Percentiles rank a stretch among this genome's conserved stretches.
Conservation (phyloP, 108 stramenopile genomes). For the Stephanodiscus triporus region DNA sequence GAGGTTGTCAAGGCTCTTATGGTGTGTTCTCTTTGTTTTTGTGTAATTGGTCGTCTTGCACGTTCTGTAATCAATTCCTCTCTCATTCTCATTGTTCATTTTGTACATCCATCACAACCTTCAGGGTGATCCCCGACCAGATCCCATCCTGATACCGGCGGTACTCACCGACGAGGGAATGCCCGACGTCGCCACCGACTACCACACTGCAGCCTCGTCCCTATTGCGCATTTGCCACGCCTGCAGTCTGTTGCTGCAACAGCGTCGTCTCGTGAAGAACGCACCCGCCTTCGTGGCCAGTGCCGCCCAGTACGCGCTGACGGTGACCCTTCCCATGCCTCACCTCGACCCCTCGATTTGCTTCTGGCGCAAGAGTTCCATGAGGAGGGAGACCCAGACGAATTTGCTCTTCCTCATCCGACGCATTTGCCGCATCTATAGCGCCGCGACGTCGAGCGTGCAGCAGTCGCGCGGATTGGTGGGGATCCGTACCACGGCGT, state of each 20-base stretch:
- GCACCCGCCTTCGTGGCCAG: conserved; percentile 94
- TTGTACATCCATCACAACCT: neutral
- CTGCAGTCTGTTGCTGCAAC: conserved; percentile 95
- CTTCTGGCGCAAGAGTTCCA: conserved; percentile 91
- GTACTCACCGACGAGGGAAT: conserved; percentile 91
- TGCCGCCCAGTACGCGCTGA: conserved; percentile 94
- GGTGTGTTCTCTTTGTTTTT: conserved; percentile 26
- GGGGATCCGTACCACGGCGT: conserved; percentile 95
- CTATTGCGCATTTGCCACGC: conserved; percentile 91
- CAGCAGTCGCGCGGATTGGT: conserved; percentile 96
- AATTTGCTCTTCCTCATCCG: conserved; percentile 89
- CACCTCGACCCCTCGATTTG: conserved; percentile 83
- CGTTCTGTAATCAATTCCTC: neutral
- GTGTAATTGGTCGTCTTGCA: neutral
- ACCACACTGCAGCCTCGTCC: conserved; percentile 85
- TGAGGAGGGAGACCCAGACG: conserved; percentile 93
- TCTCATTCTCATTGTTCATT: conserved; percentile 11
- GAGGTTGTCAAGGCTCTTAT: conserved; percentile 86
- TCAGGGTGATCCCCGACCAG: conserved; percentile 80
- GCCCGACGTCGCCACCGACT: conserved; percentile 88
- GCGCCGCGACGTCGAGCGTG: conserved; percentile 88
- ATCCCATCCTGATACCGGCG: conserved; percentile 95
- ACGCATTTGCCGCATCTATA: conserved; percentile 86
- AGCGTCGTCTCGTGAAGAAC: conserved; percentile 94
- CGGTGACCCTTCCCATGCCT: conserved; percentile 94